Conservation (phyloP, 2,329 filamentous ascomycete species). For the Escovopsis sp. region DNA sequence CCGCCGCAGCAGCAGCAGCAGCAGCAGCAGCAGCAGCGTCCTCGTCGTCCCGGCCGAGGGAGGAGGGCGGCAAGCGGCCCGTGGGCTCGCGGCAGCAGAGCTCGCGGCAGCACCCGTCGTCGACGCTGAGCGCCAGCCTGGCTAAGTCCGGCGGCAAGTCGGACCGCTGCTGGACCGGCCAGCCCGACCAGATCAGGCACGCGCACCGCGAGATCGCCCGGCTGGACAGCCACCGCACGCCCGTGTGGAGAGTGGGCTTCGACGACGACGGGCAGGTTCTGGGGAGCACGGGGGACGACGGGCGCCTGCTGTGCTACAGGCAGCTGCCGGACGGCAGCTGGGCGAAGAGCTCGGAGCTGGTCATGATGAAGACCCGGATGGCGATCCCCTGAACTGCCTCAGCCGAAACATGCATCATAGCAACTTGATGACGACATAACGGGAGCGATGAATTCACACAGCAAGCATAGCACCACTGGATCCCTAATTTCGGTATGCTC, state of each 20-base stretch:
- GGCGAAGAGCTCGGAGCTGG: slow-evolving; percentile 45
- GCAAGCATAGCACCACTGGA: no score
- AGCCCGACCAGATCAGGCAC: slow-evolving; percentile 53
- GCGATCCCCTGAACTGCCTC: slow-evolving; percentile 22
- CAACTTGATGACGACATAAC: no score
- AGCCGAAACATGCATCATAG: no score
- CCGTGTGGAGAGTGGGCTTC: slow-evolving; percentile 64
- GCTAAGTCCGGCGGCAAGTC: slow-evolving; percentile 31
- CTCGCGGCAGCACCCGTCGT: slow-evolving; percentile 23
- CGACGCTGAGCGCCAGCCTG: slow-evolving; percentile 37
- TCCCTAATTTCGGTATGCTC: no score
- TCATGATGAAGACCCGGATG: slow-evolving; percentile 42
- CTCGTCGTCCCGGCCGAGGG: not conserved
- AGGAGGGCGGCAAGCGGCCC: not conserved
- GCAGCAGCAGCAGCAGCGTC: slow-evolving; percentile 8
- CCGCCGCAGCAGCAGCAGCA: not conserved
- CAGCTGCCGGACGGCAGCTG: slow-evolving; percentile 42
- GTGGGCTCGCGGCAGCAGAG: slow-evolving; percentile 5
- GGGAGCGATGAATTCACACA: no score
- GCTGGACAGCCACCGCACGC: slow-evolving; percentile 52
- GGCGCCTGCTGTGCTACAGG: slow-evolving; percentile 46
- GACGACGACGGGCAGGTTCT: slow-evolving; percentile 57
- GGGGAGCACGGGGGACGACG: slow-evolving; percentile 64
- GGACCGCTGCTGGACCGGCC: slow-evolving; percentile 38
- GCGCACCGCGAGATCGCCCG: slow-evolving; percentile 47